These are phyloP conservation scores for Brassica balearica DNA, from an alignment of 441 rosid genomes.

Conservation along the genomic window DNA sequence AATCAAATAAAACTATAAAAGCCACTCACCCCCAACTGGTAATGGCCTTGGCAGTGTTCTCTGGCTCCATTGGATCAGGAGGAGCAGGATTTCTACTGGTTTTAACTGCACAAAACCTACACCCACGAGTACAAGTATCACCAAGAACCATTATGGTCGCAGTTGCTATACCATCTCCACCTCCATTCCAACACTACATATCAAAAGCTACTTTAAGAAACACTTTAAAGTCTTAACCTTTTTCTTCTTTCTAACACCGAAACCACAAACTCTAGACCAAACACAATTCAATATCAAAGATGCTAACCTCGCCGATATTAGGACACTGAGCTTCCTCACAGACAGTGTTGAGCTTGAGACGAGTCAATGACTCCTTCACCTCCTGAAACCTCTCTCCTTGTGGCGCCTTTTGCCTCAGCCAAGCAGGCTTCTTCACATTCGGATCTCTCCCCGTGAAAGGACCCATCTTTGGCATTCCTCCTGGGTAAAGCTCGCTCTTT, in stretches of 20 bases:
- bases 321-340: conserved; percentile 99
- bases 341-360: conserved; percentile 85
- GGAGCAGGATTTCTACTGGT: conserved; percentile 92
- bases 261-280: conserved; percentile 13
- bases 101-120: conserved; percentile 98
- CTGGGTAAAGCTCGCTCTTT: conserved; percentile 55
- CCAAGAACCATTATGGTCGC: conserved; percentile 98
- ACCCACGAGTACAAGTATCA: conserved; percentile 98
- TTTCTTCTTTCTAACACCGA: conserved; percentile 10
- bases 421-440: conserved; percentile 76
- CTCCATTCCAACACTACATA: conserved; percentile 98
- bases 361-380: conserved; percentile 76
- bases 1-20: conserved; percentile 25
- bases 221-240: not conserved
- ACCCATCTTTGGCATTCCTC: conserved; percentile 59
- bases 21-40: conserved; percentile 85
- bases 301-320: conserved; percentile 96
- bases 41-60: conserved; percentile 88
- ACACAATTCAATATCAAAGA: too few species aligned
- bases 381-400: conserved; percentile 82
- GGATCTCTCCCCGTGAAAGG: conserved; percentile 87
- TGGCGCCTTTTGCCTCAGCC: conserved; percentile 95
- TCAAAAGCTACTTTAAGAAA: conserved; percentile 9
- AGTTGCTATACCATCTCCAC: conserved; percentile 93
- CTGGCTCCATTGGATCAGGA: conserved; percentile 96